A percentile compares a stretch with the other conserved stretches of the same genome.
Evolutionary conservation across 306 rosid genomes (phyloP).

Genomic region (Vigna trinervia): DNA sequence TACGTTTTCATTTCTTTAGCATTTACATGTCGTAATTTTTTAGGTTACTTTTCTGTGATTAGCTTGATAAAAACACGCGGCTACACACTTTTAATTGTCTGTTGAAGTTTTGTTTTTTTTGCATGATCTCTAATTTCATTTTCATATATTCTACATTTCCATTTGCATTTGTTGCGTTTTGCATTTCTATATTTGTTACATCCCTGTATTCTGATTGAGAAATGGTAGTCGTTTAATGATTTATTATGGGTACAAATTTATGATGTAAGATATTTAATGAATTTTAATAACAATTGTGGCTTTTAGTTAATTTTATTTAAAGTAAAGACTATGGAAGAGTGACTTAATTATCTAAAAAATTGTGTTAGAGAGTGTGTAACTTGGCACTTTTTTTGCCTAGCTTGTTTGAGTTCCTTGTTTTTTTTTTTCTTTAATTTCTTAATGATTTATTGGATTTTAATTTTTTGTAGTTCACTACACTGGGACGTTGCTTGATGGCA

Average conservation of each 20-base stretch:
- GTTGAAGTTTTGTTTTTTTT: not conserved
- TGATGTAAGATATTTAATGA: not conserved
- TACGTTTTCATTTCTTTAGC: not conserved
- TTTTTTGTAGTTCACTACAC: constrained; percentile 75
- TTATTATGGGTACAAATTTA: not conserved
- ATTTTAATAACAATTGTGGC: not conserved
- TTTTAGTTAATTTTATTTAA: not conserved
- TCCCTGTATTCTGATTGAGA: not conserved
- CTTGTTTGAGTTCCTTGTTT: not conserved
- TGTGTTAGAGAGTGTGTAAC: not conserved
- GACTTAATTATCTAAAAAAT: not conserved
- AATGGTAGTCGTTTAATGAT: not conserved
- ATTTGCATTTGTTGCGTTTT: no score
- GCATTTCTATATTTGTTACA: not conserved
- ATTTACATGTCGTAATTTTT: no score
- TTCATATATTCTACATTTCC: not conserved
- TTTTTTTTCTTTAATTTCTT: not conserved
- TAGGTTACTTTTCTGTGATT: no score
- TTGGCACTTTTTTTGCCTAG: not conserved
- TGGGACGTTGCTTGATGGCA: constrained; percentile 91
- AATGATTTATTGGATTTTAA: not conserved
- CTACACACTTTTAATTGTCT: no score
- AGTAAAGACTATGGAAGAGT: not conserved
- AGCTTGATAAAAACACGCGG: no score
- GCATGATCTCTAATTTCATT: not conserved